Percentiles rank a stretch among this genome's conserved stretches.
These are phyloP conservation scores for Borovskyia barvae DNA, from an alignment of 208 protist species.

Conservation along the genomic window DNA sequence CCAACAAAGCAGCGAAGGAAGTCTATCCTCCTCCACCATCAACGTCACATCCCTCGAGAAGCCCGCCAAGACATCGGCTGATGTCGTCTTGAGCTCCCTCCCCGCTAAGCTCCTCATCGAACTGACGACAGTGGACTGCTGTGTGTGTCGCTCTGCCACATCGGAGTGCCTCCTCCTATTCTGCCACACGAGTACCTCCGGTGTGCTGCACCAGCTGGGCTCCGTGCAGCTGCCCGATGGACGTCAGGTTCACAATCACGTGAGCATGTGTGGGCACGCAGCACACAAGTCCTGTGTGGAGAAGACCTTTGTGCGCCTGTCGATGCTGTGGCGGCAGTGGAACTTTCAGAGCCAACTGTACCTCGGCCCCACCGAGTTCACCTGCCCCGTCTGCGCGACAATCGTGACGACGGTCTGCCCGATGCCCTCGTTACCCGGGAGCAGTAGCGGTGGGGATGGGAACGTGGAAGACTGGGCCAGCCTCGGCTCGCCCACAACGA, in stretches of 20 bases:
- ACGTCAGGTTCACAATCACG: constrained; percentile 42
- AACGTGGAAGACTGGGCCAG: no score
- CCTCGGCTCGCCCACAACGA: neutral
- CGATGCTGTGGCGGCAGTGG: constrained; percentile 30
- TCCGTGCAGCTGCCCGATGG: constrained; percentile 18
- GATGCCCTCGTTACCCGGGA: constrained; percentile 33
- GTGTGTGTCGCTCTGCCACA: constrained; percentile 43
- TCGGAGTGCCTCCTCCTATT: constrained; percentile 62
- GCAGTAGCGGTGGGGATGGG: neutral
- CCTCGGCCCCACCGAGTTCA: constrained; percentile 49
- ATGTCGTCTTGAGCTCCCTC: constrained; percentile 13
- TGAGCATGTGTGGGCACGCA: constrained; percentile 64
- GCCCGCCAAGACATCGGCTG: neutral
- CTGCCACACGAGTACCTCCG: constrained; percentile 51
- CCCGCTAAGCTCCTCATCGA: constrained; percentile 47
- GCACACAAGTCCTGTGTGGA: constrained; percentile 64
- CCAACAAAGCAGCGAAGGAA: no score
- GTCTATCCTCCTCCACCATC: no score
- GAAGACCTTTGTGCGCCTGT: constrained; percentile 46
- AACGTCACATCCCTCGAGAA: neutral
- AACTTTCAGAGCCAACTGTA: constrained; percentile 39
- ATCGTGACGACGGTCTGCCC: constrained; percentile 58
- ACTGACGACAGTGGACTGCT: constrained; percentile 60
- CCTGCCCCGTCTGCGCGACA: constrained; percentile 72
- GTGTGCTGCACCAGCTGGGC: constrained; percentile 32